Percentiles rank a stretch among this genome's conserved stretches.
These are phyloP conservation scores for Termitomyces sp. DNA, from an alignment of 768 basidiomycete genomes.

Conservation along the genomic window DNA sequence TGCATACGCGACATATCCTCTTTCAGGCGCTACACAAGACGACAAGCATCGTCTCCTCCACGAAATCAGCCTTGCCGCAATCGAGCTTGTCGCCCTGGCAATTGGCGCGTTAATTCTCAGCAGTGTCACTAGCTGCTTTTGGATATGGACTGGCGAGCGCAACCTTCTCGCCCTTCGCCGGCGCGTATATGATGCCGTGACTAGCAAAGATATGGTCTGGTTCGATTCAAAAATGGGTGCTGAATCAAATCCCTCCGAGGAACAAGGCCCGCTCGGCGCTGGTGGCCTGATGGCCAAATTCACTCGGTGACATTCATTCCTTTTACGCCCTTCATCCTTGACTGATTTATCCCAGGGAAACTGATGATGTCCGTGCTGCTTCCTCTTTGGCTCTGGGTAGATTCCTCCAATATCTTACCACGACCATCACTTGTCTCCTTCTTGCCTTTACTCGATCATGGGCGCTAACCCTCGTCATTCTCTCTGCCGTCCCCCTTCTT, in stretches of 20 bases:
- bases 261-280: constrained; percentile 60
- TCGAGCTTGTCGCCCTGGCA: constrained; percentile 64
- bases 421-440: constrained; percentile 69
- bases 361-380: constrained; percentile 87
- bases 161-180: constrained; percentile 65
- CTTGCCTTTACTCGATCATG: constrained; percentile 81
- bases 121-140: constrained; percentile 69
- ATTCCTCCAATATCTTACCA: constrained; percentile 75
- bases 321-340: background rate
- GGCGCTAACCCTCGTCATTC: constrained; percentile 85
- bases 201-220: constrained; percentile 78
- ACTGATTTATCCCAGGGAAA: constrained; percentile 55
- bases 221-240: constrained; percentile 76
- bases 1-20: constrained; percentile 56
- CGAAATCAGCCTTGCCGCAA: constrained; percentile 51
- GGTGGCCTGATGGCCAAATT: constrained; percentile 94
- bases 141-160: constrained; percentile 85
- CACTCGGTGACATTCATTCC: constrained; percentile 46
- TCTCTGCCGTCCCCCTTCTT: constrained; percentile 82
- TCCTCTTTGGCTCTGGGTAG: constrained; percentile 76
- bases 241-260: constrained; percentile 34
- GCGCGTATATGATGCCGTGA: constrained; percentile 63
- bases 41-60: constrained; percentile 49
- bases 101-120: constrained; percentile 64
- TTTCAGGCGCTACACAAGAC: constrained; percentile 22